Evolutionary conservation across 2,329 filamentous ascomycete species (phyloP), one percentile per base, ranked within the genome.

Genomic region (Volutella citrinella): DNA sequence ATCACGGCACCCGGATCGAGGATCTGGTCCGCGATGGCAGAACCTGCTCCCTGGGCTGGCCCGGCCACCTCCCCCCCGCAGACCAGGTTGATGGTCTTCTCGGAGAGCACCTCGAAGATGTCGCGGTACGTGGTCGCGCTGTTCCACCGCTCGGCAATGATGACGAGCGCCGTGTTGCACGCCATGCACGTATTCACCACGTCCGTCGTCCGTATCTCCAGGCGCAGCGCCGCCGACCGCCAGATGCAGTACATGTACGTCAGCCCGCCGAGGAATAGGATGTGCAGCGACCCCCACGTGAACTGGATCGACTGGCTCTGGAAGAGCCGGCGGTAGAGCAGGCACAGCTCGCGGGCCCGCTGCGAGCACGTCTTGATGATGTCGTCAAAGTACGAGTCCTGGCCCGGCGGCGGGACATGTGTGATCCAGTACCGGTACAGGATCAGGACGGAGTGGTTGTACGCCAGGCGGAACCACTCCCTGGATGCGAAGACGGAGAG

Each of bases 391-490:
- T 31, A 40, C 3, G 39, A 33, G 16, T 45, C 43, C 25, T 46
- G 35, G 6, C 35, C 41, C 10, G 38, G 28, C 3, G 38, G 43
- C 12, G 35, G 32, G 7, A 21, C 27, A 11, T 42, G 41, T 4
- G 43, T 46, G 5, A 59, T 56, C 36, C 46, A 46, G 15, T 49
- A 45, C 2, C 61, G 52, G 32, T 66, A 64, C 3, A 68, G 45
- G 4, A 65, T 43, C 6, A 67, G 46, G 15, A 67, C 56, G 3
- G 61, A 59, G 35, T 66, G 55, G 34, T 64, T 43, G 28, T 65
- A 65, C 2, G 57, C 59, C 2, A 66, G 46, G 4, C 52, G 38
- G 28, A 66, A 67, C 63, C 63, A 66, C 10, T 57, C 53, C 6
- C 38, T 38, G 1, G 62, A 63, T 1, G 60, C 54, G 37, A 63